Evolutionary conservation across 2,329 filamentous ascomycete genomes (phyloP).

Genomic region (Aspergillus ruber): DNA sequence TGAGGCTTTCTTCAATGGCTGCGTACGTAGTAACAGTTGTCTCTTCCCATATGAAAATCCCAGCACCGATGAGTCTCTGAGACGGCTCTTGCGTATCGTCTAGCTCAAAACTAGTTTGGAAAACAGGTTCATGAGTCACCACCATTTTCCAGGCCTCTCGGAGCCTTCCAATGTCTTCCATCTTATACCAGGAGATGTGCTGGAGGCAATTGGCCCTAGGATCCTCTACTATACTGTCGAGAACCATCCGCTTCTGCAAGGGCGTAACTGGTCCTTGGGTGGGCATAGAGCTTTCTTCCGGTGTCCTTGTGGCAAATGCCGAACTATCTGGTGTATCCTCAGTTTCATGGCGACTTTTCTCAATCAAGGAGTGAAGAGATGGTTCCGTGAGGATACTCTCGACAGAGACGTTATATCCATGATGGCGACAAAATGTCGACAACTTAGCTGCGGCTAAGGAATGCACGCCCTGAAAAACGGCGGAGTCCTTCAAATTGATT

Average conservation of each 20-base stretch:
- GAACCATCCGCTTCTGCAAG: neutral
- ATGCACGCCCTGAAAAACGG: neutral
- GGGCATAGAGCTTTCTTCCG: neutral
- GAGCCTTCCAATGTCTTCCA: constrained; percentile 10
- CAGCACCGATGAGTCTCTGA: neutral
- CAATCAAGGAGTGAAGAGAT: neutral
- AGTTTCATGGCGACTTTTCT: neutral
- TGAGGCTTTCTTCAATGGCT: neutral
- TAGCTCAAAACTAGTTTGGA: constrained; percentile 10
- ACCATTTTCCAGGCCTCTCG: constrained; percentile 21
- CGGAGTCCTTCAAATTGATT: neutral
- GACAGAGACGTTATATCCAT: neutral
- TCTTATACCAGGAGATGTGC: constrained; percentile 3
- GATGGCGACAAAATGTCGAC: neutral
- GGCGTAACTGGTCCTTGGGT: neutral
- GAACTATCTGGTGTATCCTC: neutral
- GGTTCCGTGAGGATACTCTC: neutral
- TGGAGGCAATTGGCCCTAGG: neutral
- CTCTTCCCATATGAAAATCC: constrained; percentile 6
- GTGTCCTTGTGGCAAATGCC: neutral
- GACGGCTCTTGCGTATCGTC: neutral
- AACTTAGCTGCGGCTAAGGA: neutral
- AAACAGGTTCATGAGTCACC: constrained; percentile 19
- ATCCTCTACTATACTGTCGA: neutral
- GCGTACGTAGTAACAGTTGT: neutral